A percentile compares a stretch with the other conserved stretches of the same genome.
Conservation (phyloP, 2,329 filamentous ascomycete species). For the Paraconiothyrium brasiliense region DNA sequence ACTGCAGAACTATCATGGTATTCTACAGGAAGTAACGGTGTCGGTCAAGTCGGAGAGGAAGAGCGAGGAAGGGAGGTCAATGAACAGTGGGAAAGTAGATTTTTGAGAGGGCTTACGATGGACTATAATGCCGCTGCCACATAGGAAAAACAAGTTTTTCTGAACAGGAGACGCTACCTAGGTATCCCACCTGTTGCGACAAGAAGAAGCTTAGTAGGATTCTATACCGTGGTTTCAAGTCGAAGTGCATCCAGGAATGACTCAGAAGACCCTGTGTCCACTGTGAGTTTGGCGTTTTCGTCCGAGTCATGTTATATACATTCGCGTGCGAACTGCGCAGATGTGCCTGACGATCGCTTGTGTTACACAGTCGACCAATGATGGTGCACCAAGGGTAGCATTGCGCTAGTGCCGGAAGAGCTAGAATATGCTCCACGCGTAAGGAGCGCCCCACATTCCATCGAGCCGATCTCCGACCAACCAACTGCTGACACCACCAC, state of each 20-base stretch:
- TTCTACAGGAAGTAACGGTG: conserved; percentile 8
- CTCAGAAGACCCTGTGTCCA: no score
- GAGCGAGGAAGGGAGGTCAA: not conserved
- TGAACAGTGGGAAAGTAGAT: not conserved
- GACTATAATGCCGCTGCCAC: not conserved
- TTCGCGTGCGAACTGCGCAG: not conserved
- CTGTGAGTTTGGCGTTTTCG: not conserved
- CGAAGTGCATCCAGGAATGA: not conserved
- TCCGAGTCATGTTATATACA: not conserved
- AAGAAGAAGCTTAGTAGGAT: no score
- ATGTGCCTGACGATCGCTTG: not conserved
- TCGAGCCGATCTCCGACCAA: no score
- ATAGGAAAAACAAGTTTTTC: no score
- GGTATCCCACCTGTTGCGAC: no score
- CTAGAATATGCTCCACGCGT: not conserved
- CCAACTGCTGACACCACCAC: not conserved
- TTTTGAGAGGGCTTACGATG: not conserved
- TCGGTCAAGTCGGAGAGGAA: conserved; percentile 1
- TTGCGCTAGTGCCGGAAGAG: not conserved
- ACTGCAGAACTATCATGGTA: conserved; percentile 3
- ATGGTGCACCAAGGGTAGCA: not conserved
- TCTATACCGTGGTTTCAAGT: not conserved
- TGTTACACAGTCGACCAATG: not conserved
- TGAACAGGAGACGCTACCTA: no score
- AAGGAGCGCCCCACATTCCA: no score